Evolutionary conservation across 1,284 basidiomycete genomes (phyloP).

Genomic region (Anthracocystis setariae): DNA sequence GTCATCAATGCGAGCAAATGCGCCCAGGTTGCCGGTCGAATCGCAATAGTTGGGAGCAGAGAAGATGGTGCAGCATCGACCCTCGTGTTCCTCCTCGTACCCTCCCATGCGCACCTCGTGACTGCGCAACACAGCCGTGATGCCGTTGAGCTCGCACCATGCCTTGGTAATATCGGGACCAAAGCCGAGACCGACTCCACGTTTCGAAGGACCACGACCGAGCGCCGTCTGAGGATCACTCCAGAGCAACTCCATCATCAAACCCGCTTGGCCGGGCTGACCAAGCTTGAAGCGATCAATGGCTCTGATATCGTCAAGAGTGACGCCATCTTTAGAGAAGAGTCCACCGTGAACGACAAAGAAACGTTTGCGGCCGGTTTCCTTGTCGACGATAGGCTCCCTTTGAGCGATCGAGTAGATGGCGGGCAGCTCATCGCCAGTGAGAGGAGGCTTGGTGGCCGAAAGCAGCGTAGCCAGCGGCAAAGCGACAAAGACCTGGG

Average conservation of each 20-base stretch:
- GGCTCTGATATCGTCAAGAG: slow-evolving; percentile 88
- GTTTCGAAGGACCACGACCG: slow-evolving; percentile 95
- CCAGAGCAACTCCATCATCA: slow-evolving; percentile 79
- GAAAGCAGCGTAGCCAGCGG: slow-evolving; percentile 88
- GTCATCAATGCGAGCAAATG: slow-evolving; percentile 75
- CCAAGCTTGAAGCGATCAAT: slow-evolving; percentile 81
- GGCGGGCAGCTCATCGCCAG: slow-evolving; percentile 49
- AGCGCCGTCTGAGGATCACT: slow-evolving; percentile 90
- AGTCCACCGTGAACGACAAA: slow-evolving; percentile 92
- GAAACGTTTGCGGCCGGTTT: slow-evolving; percentile 81
- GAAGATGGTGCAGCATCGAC: slow-evolving; percentile 83
- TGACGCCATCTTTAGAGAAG: slow-evolving; percentile 92
- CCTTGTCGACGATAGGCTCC: slow-evolving; percentile 78
- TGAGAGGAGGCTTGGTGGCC: slow-evolving; percentile 75
- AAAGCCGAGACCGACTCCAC: slow-evolving; percentile 94
- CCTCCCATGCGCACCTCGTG: slow-evolving; percentile 94
- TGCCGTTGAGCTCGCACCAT: slow-evolving; percentile 87
- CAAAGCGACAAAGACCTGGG: slow-evolving; percentile 60
- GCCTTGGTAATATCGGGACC: slow-evolving; percentile 75
- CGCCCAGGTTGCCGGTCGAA: slow-evolving; percentile 70
- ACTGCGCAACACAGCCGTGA: slow-evolving; percentile 90
- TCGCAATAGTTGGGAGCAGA: slow-evolving; percentile 68
- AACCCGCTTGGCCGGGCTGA: slow-evolving; percentile 92
- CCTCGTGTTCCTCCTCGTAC: slow-evolving; percentile 88
- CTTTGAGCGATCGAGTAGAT: slow-evolving; percentile 56